Evolutionary conservation across 2,329 filamentous ascomycete genomes (phyloP).

Genomic region (Trichoderma aggressivum): DNA sequence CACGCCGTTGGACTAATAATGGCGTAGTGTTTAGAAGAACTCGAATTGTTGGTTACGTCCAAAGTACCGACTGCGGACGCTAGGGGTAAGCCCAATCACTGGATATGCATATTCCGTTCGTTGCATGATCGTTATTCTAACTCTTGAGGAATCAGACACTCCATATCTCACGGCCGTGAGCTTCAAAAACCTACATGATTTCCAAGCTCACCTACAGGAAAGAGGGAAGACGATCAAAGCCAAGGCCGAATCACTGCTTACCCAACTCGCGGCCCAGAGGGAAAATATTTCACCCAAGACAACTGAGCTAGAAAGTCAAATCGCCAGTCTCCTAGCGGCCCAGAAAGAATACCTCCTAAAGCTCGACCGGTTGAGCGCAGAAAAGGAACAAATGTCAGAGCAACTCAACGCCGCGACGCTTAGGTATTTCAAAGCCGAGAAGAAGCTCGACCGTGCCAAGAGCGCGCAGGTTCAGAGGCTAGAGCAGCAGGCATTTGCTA

Average conservation of each 20-base stretch:
- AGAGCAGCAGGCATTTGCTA: constrained; percentile 81
- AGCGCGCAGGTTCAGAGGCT: constrained; percentile 88
- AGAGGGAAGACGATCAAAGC: constrained; percentile 74
- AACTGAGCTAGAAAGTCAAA: constrained; percentile 67
- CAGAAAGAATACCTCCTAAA: constrained; percentile 80
- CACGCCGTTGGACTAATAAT: neutral
- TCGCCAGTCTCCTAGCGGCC: constrained; percentile 70
- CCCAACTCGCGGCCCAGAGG: constrained; percentile 48
- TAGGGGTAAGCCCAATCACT: constrained; percentile 11
- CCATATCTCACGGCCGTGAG: constrained; percentile 56
- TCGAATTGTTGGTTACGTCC: constrained; percentile 56
- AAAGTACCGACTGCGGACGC: constrained; percentile 32
- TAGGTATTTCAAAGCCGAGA: constrained; percentile 92
- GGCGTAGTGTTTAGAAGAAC: constrained; percentile 58
- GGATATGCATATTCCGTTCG: neutral
- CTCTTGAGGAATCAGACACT: constrained; percentile 38
- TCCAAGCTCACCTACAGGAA: constrained; percentile 75
- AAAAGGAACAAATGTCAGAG: constrained; percentile 82
- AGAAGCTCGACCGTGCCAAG: constrained; percentile 84
- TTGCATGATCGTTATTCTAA: neutral
- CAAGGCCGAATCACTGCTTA: constrained; percentile 68
- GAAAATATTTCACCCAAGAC: constrained; percentile 64
- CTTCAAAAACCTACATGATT: constrained; percentile 65
- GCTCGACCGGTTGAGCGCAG: constrained; percentile 68
- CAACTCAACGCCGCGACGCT: constrained; percentile 85